Evolutionary conservation across 1,284 basidiomycete genomes (phyloP).

Genomic region (Rhodofomes roseus): DNA sequence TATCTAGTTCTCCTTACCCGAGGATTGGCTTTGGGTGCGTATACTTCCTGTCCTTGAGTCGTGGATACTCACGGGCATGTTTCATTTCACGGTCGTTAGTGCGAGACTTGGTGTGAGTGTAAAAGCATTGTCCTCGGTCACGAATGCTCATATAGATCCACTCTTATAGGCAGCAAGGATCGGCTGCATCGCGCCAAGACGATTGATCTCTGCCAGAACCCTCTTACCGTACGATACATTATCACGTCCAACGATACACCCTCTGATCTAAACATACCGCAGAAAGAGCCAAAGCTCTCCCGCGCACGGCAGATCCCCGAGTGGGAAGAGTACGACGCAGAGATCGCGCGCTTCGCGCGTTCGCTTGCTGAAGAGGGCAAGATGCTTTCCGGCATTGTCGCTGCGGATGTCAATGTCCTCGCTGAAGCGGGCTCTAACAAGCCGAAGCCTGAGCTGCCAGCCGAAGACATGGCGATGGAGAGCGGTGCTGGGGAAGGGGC

Average conservation of each 20-base stretch:
- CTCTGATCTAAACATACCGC: too few species aligned
- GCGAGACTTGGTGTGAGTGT: slow-evolving; percentile 83
- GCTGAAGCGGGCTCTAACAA: slow-evolving; percentile 36
- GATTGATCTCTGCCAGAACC: slow-evolving; percentile 92
- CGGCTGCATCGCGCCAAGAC: slow-evolving; percentile 79
- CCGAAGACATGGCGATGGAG: background rate
- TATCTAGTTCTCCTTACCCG: slow-evolving; percentile 75
- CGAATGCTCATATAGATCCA: slow-evolving; percentile 4
- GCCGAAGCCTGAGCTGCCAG: background rate
- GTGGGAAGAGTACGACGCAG: slow-evolving; percentile 90
- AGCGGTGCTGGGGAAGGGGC: background rate
- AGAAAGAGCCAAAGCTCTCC: slow-evolving; percentile 96
- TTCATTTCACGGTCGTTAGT: slow-evolving; percentile 39
- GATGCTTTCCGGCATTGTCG: slow-evolving; percentile 61
- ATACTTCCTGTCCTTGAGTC: background rate
- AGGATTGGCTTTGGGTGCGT: slow-evolving; percentile 91
- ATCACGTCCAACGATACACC: background rate
- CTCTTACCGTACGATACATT: slow-evolving; percentile 66
- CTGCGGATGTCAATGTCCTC: slow-evolving; percentile 72
- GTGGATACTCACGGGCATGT: background rate
- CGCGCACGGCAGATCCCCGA: slow-evolving; percentile 95
- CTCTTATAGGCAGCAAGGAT: slow-evolving; percentile 67
- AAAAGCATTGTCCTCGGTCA: background rate
- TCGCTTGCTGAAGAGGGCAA: slow-evolving; percentile 63
- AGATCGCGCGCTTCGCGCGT: slow-evolving; percentile 73